Percentiles rank a stretch among this genome's conserved stretches.
phyloP scores from a whole-genome alignment of 305 asterid genomes.

The Coffea humblotiana region DNA sequence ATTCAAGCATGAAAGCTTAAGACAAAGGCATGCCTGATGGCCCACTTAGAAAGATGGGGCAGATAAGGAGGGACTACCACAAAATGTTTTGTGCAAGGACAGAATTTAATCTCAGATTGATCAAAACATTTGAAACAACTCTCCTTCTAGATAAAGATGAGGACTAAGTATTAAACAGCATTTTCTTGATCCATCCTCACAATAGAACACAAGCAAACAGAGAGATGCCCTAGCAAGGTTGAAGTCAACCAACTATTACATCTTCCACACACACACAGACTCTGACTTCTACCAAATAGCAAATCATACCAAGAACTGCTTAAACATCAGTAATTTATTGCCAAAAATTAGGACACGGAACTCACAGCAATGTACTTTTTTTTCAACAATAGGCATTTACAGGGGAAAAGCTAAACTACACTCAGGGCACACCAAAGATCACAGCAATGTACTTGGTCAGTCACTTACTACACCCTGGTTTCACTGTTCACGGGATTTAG shows the following conservation, averaged over 20 bases:
- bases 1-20: slow-evolving; percentile 11
- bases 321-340: not conserved
- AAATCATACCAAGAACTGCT: not conserved
- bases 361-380: not conserved
- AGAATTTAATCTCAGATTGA: too few relatives aligned
- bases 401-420: too few relatives aligned
- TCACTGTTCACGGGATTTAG: not conserved
- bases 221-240: not conserved
- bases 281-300: not conserved
- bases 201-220: not conserved
- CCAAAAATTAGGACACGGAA: not conserved
- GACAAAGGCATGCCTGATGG: not conserved
- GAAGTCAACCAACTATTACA: not conserved
- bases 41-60: not conserved
- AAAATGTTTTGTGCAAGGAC: not conserved
- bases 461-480: not conserved
- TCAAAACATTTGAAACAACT: not conserved
- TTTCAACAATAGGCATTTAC: too few relatives aligned
- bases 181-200: not conserved
- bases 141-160: not conserved
- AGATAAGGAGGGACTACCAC: not conserved
- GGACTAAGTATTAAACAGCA: not conserved
- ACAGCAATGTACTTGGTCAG: not conserved
- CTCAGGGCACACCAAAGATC: too few relatives aligned
- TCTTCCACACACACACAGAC: not conserved